Evolutionary conservation across 176 grass and related monocot species (phyloP), one percentile per base, ranked within the genome.

Genomic region (Lolium rigidum): DNA sequence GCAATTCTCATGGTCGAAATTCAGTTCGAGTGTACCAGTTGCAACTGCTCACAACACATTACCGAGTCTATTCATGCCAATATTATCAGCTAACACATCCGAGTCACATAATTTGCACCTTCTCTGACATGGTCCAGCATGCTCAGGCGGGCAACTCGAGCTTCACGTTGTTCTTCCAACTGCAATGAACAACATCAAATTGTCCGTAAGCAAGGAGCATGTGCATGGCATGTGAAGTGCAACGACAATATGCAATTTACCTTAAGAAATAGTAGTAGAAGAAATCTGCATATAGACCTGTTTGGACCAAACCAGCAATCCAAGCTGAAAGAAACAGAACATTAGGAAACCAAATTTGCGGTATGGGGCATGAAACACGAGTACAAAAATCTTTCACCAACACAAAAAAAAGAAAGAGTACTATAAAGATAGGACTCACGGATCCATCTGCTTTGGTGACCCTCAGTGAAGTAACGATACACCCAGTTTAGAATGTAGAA

Each of bases 401-500:
- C 6, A 7, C 41, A 43, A 43, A 7, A 43, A 43, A 43, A 43
- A 43, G 41, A 43, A 43, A 43, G 41, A 43, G 2, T 43, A 1
- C 41, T 6, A 7, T 6, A 48, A 0, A 65, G 31, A 20, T 11
- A 21, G 15, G 77, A 83, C 97, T 84, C 92, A 99, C 97, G 37
- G 22, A 99, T 99, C 94, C 92, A 99, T 85, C 82, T 83, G 76
- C 83, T 92, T 52, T 88, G 91, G 88, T 99, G 88, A 13, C 37
- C 79, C 87, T 99, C 97, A 0, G 61, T 94, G 82, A 89, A 94
- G 64, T 94, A 99, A 20, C 97, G 93, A 80, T 99, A 99, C 47
- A 99, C 89, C 97, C 97, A 99, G 65, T 99, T 99, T 59, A 96
- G 76, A 78, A 99, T 93, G 79, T 99, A 99, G 37, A 99, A 99